phyloP scores from a whole-genome alignment of 768 basidiomycete genomes.

The Rhodotorula diobovata region DNA sequence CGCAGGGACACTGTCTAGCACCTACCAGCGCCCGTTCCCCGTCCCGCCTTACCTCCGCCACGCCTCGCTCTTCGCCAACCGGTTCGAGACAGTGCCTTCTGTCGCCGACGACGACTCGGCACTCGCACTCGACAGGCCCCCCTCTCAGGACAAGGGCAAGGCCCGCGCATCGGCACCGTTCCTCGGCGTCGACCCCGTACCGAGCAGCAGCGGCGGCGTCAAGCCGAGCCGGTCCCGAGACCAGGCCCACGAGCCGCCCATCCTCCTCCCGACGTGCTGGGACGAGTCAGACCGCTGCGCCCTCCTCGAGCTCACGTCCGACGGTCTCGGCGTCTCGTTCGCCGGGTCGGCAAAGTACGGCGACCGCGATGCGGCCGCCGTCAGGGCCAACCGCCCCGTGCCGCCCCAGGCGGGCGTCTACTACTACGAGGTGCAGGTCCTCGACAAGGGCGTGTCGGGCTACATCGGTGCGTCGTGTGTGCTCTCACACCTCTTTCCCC shows the following conservation, averaged over 20 bases:
- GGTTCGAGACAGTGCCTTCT: conserved; percentile 29
- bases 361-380: conserved; percentile 79
- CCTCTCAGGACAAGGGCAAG: neutral
- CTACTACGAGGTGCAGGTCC: conserved; percentile 85
- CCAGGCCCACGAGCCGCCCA: neutral
- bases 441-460: conserved; percentile 73
- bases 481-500: conserved; percentile 15
- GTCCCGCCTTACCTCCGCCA: conserved; percentile 38
- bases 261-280: conserved; percentile 26
- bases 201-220: too few relatives aligned
- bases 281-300: conserved; percentile 31
- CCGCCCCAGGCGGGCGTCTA: conserved; percentile 85
- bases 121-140: neutral
- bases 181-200: neutral
- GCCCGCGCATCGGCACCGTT: neutral
- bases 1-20: neutral
- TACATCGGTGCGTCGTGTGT: conserved; percentile 59
- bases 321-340: conserved; percentile 24
- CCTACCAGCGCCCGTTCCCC: conserved; percentile 28
- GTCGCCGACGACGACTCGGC: neutral
- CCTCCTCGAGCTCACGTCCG: conserved; percentile 23
- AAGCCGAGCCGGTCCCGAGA: too few relatives aligned
- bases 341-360: conserved; percentile 47
- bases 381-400: conserved; percentile 69
- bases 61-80: conserved; percentile 15